Evolutionary conservation across 2,329 filamentous ascomycete genomes (phyloP).

Genomic region (Ceratocystis ficicola): DNA sequence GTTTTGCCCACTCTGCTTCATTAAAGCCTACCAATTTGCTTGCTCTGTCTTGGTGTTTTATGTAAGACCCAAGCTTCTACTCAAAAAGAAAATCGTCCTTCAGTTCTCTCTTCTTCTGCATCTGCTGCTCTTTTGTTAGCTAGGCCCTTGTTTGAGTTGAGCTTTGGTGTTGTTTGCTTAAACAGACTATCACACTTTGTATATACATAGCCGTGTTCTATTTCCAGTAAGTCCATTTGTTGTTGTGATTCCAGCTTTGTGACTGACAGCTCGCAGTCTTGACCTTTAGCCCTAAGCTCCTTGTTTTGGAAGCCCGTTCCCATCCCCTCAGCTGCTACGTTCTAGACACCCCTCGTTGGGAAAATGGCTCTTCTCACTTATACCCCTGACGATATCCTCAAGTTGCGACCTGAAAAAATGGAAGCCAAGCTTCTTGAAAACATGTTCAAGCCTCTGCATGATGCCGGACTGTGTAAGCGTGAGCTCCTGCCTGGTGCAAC

Average conservation of each 20-base stretch:
- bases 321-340: neutral
- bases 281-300: neutral
- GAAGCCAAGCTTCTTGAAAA: conserved; percentile 18
- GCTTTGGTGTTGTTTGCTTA: neutral
- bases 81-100: neutral
- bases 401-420: conserved; percentile 17
- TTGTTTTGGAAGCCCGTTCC: neutral
- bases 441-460: conserved; percentile 21
- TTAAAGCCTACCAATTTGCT: neutral
- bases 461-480: conserved; percentile 22
- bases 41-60: neutral
- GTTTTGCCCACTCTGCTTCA: neutral
- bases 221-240: neutral
- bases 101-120: neutral
- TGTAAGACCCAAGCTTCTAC: neutral
- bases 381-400: conserved; percentile 21
- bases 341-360: neutral
- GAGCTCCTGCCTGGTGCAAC: neutral
- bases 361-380: conserved; percentile 20
- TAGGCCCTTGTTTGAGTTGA: neutral
- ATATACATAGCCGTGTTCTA: neutral
- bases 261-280: neutral
- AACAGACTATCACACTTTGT: neutral
- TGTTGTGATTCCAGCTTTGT: neutral
- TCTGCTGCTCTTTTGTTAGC: neutral